Base-by-base conservation (phyloP, 1,284 basidiomycete genomes). In the Moesziomyces sp. region DNA sequence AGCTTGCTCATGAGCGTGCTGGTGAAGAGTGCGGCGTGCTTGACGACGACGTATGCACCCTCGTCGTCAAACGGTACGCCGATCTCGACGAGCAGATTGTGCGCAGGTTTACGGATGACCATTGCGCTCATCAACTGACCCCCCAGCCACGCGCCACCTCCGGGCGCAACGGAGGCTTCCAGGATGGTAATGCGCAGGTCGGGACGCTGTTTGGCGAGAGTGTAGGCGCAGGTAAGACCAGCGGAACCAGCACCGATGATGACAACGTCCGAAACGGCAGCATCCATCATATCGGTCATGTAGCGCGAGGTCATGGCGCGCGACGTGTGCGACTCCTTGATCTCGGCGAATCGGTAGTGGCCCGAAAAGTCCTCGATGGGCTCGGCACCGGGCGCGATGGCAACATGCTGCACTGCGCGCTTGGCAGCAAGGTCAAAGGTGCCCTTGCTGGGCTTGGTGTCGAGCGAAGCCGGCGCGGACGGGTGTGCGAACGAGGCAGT, bases 41-140 rank as follows among this genome's bases (percentile, higher is more conserved):
- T 73, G 48, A 80, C 65, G 13, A 81, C 82, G 13, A 84, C 84
- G 56, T 82, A 93, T 40, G 88, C 74, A 51, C 91, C 92, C 83
- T 93, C 92, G 83, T 93, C 92, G 71, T 93, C 92, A 82, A 90
- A 93, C 0, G 90, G 88, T 19, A 93, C 89, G 28, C 89, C 91
- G 51, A 93, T 83, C 84, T 92, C 90, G 23, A 86, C 85, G 49
- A 93, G 87, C 86, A 93, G 91, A 54, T 87, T 86, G 82, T 93
- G 89, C 0, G 91, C 92, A 0, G 81, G 92, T 86, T 93, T 93
- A 67, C 91, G 89, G 58, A 93, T 89, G 49, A 93, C 91, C 92
- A 93, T 93, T 0, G 91, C 89, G 2, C 89, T 89, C 91, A 93
- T 92, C 53, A 93, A 86, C 85, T 93, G 92, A 1, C 92, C 92